Percentiles rank a stretch among this genome's conserved stretches.
phyloP scores from a whole-genome alignment of 768 basidiomycete species.

The Macrolepiota fuliginosa region DNA sequence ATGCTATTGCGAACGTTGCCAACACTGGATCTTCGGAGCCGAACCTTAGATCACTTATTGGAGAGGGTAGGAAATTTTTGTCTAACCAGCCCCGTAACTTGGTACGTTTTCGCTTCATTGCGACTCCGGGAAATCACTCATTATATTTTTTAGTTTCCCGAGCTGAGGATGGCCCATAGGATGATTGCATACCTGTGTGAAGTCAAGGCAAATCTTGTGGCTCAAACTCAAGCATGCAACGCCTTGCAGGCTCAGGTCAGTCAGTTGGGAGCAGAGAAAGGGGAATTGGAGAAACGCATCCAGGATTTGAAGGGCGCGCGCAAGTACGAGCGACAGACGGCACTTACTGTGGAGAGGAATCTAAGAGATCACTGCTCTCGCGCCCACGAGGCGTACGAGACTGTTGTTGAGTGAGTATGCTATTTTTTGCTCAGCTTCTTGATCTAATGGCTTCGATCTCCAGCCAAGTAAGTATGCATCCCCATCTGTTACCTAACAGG shows the following conservation, averaged over 20 bases:
- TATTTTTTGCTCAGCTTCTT: constrained; percentile 8
- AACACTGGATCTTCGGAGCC: constrained; percentile 54
- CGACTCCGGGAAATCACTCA: constrained; percentile 1
- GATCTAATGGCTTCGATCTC: constrained; percentile 12
- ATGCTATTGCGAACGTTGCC: constrained; percentile 51
- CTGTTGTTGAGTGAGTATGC: constrained; percentile 37
- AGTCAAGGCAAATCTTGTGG: constrained; percentile 37
- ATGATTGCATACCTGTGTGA: constrained; percentile 52
- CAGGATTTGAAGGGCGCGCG: constrained; percentile 38
- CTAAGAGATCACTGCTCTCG: constrained; percentile 51
- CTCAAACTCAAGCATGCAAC: constrained; percentile 30
- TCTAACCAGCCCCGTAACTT: constrained; percentile 40
- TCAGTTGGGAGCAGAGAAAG: constrained; percentile 32
- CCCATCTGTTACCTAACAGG: background rate
- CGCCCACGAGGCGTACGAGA: constrained; percentile 40
- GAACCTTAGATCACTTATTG: constrained; percentile 47
- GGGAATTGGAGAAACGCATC: constrained; percentile 33
- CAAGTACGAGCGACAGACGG: constrained; percentile 49
- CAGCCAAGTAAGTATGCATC: constrained; percentile 29
- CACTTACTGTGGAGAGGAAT: constrained; percentile 48
- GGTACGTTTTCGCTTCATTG: constrained; percentile 29
- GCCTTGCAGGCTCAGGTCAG: constrained; percentile 30
- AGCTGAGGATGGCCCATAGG: constrained; percentile 46
- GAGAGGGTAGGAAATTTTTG: constrained; percentile 48
- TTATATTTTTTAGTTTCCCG: constrained; percentile 39